Evolutionary conservation across 495 filamentous ascomycete species (phyloP), one percentile per base, ranked within the genome.

Genomic region (Ramalina intermedia): DNA sequence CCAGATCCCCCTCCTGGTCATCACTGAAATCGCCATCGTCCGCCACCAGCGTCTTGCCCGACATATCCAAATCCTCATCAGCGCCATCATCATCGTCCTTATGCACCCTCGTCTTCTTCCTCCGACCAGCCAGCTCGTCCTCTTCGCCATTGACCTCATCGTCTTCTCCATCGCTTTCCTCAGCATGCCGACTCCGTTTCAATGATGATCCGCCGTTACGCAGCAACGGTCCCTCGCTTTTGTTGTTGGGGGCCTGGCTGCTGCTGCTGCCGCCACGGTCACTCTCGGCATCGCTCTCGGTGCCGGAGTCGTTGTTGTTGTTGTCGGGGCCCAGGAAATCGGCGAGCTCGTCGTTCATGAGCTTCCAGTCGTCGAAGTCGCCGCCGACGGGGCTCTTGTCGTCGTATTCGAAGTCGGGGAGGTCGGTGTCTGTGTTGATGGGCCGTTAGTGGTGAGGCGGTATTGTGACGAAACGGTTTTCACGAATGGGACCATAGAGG

Each of bases 281-380:
- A 13, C 55, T 46, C 13, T 55, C 59, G 29, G 57, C 50, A 38
- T 76, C 70, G 14, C 52, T 54, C 16, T 67, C 61, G 5, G 61
- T 62, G 45, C 47, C 61, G 8, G 62, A 61, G 36, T 68, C 65
- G 49, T 69, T 70, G 11, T 67, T 62, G 49, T 68, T 70, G 11
- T 67, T 62, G 43, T 81, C 77, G 20, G 72, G 76, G 12, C 74
- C 82, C 51, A 91, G 66, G 55, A 91, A 93, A 16, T 88, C 85
- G 38, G 78, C 72, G 5, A 91, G 64, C 58, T 93, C 87, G 43
- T 82, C 81, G 52, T 86, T 79, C 12, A 82, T 69, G 13, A 62
- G 66, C 35, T 67, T 69, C 79, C 80, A 82, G 45, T 83, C 72
- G 48, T 79, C 75, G 18, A 73, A 67, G 1, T 72, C 59, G 43